phyloP scores from a whole-genome alignment of 768 basidiomycete genomes.

The Heimioporus sp. region DNA sequence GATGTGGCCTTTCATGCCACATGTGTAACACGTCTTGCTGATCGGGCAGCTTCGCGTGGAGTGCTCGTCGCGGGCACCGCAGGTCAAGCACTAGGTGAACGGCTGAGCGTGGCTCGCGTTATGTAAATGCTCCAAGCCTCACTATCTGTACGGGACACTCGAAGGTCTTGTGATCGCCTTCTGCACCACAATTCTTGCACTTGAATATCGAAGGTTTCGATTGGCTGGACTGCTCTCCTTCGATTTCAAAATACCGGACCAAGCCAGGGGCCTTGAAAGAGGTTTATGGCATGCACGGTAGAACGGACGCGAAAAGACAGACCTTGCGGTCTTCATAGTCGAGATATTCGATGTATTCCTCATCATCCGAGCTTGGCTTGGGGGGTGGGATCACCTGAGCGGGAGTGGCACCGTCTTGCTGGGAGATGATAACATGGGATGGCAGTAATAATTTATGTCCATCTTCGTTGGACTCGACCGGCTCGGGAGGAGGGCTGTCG shows the following conservation, averaged over 20 bases:
- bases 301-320: slow-evolving; percentile 13
- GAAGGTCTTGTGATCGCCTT: slow-evolving; percentile 64
- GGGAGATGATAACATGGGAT: slow-evolving; percentile 62
- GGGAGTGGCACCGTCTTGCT: slow-evolving; percentile 31
- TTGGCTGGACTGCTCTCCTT: slow-evolving; percentile 36
- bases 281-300: not conserved
- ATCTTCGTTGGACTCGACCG: slow-evolving; percentile 18
- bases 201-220: slow-evolving; percentile 48
- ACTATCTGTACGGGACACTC: slow-evolving; percentile 77
- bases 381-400: slow-evolving; percentile 46
- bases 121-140: slow-evolving; percentile 27
- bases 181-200: slow-evolving; percentile 77
- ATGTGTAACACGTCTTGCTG: slow-evolving; percentile 75
- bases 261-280: slow-evolving; percentile 43
- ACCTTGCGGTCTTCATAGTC: slow-evolving; percentile 70
- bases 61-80: slow-evolving; percentile 80
- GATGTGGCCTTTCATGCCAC: slow-evolving; percentile 84
- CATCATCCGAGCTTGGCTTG: slow-evolving; percentile 46
- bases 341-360: slow-evolving; percentile 74
- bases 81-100: slow-evolving; percentile 64
- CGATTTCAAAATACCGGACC: slow-evolving; percentile 64
- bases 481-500: slow-evolving; percentile 7
- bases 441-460: slow-evolving; percentile 52
- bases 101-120: not conserved
- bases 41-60: slow-evolving; percentile 75